Evolutionary conservation across 129 eudicot genomes (phyloP).

Genomic region (Rutidosis leptorrhynchoides): DNA sequence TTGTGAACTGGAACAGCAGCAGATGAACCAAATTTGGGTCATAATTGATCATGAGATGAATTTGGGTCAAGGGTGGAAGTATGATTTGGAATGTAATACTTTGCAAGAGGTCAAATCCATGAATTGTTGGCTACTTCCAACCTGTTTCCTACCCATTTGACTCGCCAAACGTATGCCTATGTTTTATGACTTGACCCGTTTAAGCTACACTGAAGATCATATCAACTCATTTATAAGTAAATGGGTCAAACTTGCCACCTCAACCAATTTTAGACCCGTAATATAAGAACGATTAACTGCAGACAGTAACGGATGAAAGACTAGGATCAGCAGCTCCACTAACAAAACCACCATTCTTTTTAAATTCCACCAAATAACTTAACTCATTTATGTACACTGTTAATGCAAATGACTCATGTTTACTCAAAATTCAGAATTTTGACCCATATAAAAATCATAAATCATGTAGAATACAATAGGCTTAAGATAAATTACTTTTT

Average conservation of each 20-base stretch:
- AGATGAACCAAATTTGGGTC: background rate
- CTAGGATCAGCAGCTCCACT: constrained; percentile 62
- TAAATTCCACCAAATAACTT: constrained; percentile 46
- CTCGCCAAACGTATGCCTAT: no score
- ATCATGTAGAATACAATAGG: no score
- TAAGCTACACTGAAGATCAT: background rate
- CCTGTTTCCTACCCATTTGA: no score
- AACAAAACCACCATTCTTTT: constrained; percentile 49
- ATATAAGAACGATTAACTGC: constrained; percentile 17
- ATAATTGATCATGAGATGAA: background rate
- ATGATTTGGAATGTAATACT: no score
- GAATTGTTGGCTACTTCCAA: no score
- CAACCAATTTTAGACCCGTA: background rate
- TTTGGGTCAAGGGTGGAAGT: no score
- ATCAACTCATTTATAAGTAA: background rate
- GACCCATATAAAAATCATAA: no score
- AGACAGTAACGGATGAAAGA: constrained; percentile 53
- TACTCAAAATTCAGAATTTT: no score
- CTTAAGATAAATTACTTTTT: no score
- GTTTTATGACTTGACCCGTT: background rate
- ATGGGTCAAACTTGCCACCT: background rate
- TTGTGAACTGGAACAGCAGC: background rate
- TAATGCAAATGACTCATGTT: no score
- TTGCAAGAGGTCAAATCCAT: background rate
- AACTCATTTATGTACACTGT: no score